Conservation (phyloP, 352 stramenopile species). For the Aphanomyces stellatus region DNA sequence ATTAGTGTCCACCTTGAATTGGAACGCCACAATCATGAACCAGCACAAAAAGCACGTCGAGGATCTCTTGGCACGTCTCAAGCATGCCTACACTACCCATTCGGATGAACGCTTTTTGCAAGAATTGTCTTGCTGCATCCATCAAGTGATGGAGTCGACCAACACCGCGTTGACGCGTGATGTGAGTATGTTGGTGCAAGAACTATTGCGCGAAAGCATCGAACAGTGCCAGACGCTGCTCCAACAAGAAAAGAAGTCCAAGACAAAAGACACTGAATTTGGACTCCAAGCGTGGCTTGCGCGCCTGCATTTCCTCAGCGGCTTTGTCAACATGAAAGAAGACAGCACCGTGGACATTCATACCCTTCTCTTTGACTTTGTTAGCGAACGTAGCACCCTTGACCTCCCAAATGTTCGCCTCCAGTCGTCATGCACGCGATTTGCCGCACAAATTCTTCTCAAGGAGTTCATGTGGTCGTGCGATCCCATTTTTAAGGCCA, state of each 20-base stretch:
- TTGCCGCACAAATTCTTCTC: conserved; percentile 56
- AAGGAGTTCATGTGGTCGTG: conserved; percentile 70
- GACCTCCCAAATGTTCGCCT: conserved; percentile 29
- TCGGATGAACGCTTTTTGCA: conserved; percentile 63
- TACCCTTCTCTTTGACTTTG: not conserved
- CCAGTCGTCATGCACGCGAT: conserved; percentile 37
- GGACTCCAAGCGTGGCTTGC: conserved; percentile 48
- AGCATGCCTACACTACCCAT: conserved; percentile 57
- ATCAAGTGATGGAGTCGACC: conserved; percentile 57
- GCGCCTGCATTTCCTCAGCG: conserved; percentile 50
- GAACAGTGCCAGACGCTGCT: conserved; percentile 49
- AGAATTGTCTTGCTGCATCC: conserved; percentile 51
- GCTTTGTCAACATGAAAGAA: conserved; percentile 52
- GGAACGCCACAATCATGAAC: conserved; percentile 52
- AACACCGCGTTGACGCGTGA: conserved; percentile 74
- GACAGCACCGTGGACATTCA: conserved; percentile 30
- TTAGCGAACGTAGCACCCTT: not conserved
- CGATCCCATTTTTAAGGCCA: conserved; percentile 36
- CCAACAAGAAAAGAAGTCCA: conserved; percentile 41
- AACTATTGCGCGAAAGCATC: conserved; percentile 57
- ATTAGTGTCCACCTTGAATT: conserved; percentile 59
- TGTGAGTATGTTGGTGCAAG: conserved; percentile 59
- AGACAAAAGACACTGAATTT: conserved; percentile 54
- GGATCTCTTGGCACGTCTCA: conserved; percentile 62
- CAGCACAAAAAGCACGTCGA: conserved; percentile 63